A percentile compares a stretch with the other conserved stretches of the same genome.
Evolutionary conservation across 208 protist genomes (phyloP).

Genomic region (Strigomonas galati): DNA sequence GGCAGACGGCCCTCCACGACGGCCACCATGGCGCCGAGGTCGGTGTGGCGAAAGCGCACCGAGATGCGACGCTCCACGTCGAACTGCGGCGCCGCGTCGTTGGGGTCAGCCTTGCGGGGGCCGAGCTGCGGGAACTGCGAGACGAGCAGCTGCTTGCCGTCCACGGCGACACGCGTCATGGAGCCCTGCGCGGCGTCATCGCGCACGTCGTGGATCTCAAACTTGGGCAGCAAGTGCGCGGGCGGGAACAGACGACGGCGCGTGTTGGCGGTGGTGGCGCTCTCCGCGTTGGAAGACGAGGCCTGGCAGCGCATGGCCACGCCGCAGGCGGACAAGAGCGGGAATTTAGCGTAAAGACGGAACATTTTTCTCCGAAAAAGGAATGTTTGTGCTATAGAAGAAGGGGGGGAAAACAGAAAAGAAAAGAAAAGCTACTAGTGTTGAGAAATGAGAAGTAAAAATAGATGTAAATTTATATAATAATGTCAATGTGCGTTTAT

Average conservation of each 20-base stretch:
- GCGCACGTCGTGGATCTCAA: conserved; percentile 85
- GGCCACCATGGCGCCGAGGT: conserved; percentile 66
- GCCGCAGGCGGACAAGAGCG: not conserved
- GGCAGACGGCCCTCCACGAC: conserved; percentile 57
- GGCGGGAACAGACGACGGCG: conserved; percentile 14
- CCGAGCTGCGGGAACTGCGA: conserved; percentile 87
- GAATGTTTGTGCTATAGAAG: conserved; percentile 2
- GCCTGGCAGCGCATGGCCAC: conserved; percentile 4
- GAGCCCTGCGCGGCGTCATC: conserved; percentile 67
- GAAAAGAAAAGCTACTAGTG: conserved; percentile 5
- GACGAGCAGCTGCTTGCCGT: conserved; percentile 71
- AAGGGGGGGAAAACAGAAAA: not conserved
- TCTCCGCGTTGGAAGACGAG: not conserved
- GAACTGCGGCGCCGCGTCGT: conserved; percentile 84
- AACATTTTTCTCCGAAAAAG: conserved; percentile 26
- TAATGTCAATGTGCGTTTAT: not conserved
- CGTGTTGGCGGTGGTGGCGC: not conserved
- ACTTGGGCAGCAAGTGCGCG: conserved; percentile 51
- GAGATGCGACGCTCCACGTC: conserved; percentile 74
- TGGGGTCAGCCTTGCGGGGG: conserved; percentile 79
- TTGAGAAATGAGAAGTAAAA: not conserved
- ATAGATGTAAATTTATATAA: not conserved
- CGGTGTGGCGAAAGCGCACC: conserved; percentile 71
- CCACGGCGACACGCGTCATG: conserved; percentile 78
- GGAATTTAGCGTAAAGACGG: conserved; percentile 22